Conservation (phyloP, 192 early-diverging fungal genomes). For the Dissophora globulifera region DNA sequence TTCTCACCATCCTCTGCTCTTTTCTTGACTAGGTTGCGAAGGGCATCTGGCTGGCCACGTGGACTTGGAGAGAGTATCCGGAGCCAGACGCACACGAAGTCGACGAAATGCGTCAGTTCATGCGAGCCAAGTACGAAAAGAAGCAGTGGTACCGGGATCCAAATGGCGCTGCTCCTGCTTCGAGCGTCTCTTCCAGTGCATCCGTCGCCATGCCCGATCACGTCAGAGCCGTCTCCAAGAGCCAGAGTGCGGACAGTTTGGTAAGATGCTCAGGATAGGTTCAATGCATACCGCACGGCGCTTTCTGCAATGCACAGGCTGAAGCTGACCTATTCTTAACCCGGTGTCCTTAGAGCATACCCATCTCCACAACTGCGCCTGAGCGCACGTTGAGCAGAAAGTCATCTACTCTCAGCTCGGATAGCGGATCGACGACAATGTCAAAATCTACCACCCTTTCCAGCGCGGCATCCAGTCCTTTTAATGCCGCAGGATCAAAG, state of each 20-base stretch:
- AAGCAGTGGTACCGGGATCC: slow-evolving; percentile 49
- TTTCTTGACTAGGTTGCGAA: slow-evolving; percentile 26
- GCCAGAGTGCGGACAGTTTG: slow-evolving; percentile 30
- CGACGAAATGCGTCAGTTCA: slow-evolving; percentile 44
- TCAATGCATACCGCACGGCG: no score
- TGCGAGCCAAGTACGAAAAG: slow-evolving; percentile 56
- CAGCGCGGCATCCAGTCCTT: slow-evolving; percentile 31
- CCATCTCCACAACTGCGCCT: slow-evolving; percentile 1
- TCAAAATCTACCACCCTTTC: slow-evolving; percentile 38
- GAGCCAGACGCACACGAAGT: slow-evolving; percentile 53
- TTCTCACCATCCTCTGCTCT: not conserved
- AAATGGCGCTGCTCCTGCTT: not conserved
- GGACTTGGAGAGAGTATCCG: slow-evolving; percentile 51
- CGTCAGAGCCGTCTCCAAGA: slow-evolving; percentile 14
- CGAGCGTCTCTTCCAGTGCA: not conserved
- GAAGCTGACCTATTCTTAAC: not conserved
- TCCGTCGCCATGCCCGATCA: slow-evolving; percentile 2
- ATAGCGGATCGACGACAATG: slow-evolving; percentile 48
- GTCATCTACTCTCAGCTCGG: slow-evolving; percentile 45
- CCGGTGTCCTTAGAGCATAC: not conserved
- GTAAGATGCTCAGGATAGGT: slow-evolving; percentile 4
- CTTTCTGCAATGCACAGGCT: no score
- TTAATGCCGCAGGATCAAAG: slow-evolving; percentile 31
- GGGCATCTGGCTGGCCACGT: slow-evolving; percentile 53
- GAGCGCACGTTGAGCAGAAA: slow-evolving; percentile 45